Base-by-base conservation (phyloP, 2,329 filamentous ascomycete species). In the Curvularia lunata region DNA sequence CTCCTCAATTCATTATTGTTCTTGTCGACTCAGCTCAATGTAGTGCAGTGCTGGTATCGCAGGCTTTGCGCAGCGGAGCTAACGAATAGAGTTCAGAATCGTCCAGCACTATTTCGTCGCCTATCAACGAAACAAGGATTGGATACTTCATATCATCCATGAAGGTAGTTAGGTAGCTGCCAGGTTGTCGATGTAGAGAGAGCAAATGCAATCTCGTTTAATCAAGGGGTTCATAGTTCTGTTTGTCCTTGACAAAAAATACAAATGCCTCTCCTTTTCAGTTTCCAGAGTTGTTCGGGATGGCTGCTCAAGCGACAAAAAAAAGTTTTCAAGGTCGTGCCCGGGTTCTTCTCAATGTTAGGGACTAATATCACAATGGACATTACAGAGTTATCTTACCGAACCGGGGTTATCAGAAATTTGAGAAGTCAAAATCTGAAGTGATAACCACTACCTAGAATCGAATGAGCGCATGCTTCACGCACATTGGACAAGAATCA, bases 351-450 rank as follows among this genome's bases (percentile, higher is more conserved):
- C 18, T 45, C 13, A 40, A 43, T n/a, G 50, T 60, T 54, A 60
- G 58, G 37, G n/a, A 43, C 16, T 23, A 19, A 2, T 32, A 5
- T 49, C 38, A 52, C 19, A 5, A 8, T 12, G 18, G 41, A 12
- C 4, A 8, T 8, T 27, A 8, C 27, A 34, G 27, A 28, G 10
- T 12, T 25, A 5, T 46, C 58, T 58, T 58, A 59, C 58, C 64
- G 63, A 65, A 66, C 64, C 62, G 64, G 64, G 64, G 64, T 66
- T 66, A 64, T 64, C 64, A 66, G 64, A 66, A 66, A 30, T 28
- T 62, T 50, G 59, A 19, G 34, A 25, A 58, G 42, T 66, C 62
- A 66, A 66, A 66, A 66, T 65, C 64, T 66, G 64, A 64, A 67
- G 63, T 67, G 65, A 67, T 67, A 67, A 67, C 65, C 65, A 66